phyloP scores from a whole-genome alignment of 139 green algal species.

The Coelastrella sp. region DNA sequence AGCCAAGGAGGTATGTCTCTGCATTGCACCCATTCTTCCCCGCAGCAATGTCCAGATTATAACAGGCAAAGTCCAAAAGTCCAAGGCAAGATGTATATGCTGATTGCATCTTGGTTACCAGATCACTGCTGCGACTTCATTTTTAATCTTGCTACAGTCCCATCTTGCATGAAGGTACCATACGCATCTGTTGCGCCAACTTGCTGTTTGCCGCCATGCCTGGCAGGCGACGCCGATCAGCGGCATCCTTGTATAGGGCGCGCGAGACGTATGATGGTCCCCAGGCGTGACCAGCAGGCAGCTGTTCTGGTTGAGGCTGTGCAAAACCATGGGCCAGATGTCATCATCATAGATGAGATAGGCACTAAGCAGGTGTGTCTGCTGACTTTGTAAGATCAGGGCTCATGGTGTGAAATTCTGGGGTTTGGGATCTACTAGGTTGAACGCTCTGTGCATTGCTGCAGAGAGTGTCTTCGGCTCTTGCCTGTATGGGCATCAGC shows the following conservation, averaged over 20 bases:
- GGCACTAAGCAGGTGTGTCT: constrained; percentile 44
- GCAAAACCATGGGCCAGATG: constrained; percentile 72
- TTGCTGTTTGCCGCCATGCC: not conserved
- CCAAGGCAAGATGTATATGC: too few species aligned
- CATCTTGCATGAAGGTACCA: not conserved
- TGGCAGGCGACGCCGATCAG: constrained; percentile 63
- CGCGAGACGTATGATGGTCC: constrained; percentile 60
- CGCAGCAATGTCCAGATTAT: too few species aligned
- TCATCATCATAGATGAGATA: constrained; percentile 68
- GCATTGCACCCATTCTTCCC: not conserved
- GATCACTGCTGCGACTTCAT: too few species aligned
- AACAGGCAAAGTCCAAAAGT: too few species aligned
- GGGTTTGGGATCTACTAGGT: too few species aligned
- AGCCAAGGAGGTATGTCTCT: not conserved
- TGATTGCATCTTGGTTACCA: too few species aligned
- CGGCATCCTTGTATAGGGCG: constrained; percentile 70
- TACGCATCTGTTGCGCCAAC: not conserved
- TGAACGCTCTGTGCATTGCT: too few species aligned
- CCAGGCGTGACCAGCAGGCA: constrained; percentile 26
- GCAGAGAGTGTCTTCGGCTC: too few species aligned
- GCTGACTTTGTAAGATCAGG: too few species aligned
- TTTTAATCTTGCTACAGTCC: too few species aligned
- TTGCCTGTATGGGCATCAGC: too few species aligned
- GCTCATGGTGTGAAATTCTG: too few species aligned
- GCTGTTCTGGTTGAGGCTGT: constrained; percentile 62